These are phyloP conservation scores for Cinnamomum micranthum DNA, from an alignment of 164 flowering plant species.

Conservation along the genomic window DNA sequence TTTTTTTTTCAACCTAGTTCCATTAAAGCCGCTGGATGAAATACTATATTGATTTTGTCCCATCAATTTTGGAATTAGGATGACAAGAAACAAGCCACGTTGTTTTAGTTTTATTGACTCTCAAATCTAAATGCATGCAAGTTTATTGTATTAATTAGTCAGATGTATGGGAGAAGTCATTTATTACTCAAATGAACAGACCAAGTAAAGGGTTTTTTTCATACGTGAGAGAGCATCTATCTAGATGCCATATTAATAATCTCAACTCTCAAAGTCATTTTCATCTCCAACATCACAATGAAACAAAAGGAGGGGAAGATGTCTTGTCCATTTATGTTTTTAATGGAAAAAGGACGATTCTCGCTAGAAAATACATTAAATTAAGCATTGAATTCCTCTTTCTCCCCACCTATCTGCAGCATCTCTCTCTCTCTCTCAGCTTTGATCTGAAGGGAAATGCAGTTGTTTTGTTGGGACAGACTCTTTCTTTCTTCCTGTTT, in stretches of 20 bases:
- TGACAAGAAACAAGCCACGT: background rate
- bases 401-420: background rate
- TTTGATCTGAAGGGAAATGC: no score
- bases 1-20: background rate
- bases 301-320: background rate
- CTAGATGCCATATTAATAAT: background rate
- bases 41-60: background rate
- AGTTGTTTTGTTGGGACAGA: no score
- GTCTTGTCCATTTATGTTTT: background rate
- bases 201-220: background rate
- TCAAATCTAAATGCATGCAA: background rate
- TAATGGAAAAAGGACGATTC: background rate
- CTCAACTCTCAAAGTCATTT: background rate
- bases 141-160: background rate
- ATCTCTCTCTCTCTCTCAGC: no score
- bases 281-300: background rate
- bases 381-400: background rate
- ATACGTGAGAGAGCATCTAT: background rate
- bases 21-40: background rate
- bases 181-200: background rate
- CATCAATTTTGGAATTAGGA: background rate
- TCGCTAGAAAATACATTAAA: background rate
- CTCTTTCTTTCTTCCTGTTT: no score
- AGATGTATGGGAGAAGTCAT: background rate
- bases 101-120: constrained; percentile 2